phyloP scores from a whole-genome alignment of 2,329 filamentous ascomycete species.

The Ophiocordyceps australis region DNA sequence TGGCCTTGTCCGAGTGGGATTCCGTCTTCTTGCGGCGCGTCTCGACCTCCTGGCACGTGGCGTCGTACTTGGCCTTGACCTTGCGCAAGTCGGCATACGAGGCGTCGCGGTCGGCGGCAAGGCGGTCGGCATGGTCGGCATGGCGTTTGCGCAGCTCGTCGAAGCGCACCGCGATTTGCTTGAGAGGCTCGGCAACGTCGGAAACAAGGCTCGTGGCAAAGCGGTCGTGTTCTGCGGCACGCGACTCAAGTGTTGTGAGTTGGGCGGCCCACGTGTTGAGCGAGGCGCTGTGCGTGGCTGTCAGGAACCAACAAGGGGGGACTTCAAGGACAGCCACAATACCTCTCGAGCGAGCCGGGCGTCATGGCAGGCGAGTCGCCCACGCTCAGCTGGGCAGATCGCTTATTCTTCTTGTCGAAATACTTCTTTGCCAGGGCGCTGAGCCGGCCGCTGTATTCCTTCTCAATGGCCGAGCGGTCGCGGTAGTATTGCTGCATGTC shows the following conservation, averaged over 20 bases:
- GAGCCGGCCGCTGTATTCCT: slow-evolving; percentile 87
- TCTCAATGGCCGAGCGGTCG: slow-evolving; percentile 84
- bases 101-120: slow-evolving; percentile 75
- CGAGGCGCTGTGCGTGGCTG: slow-evolving; percentile 45
- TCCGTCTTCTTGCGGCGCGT: slow-evolving; percentile 89
- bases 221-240: slow-evolving; percentile 76
- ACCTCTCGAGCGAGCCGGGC: slow-evolving; percentile 86
- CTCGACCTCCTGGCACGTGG: slow-evolving; percentile 86
- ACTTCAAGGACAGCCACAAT: slow-evolving; percentile 3
- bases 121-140: slow-evolving; percentile 68
- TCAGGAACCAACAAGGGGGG: slow-evolving; percentile 6
- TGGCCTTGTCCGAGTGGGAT: slow-evolving; percentile 81
- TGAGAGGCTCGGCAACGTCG: slow-evolving; percentile 75
- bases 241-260: slow-evolving; percentile 71
- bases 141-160: slow-evolving; percentile 90
- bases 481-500: slow-evolving; percentile 97
- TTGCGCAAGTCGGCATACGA: slow-evolving; percentile 79
- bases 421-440: slow-evolving; percentile 84
- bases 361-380: slow-evolving; percentile 88
- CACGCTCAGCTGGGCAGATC: slow-evolving; percentile 73
- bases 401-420: slow-evolving; percentile 90
- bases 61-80: slow-evolving; percentile 83
- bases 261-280: slow-evolving; percentile 95
- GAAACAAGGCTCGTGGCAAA: slow-evolving; percentile 62
- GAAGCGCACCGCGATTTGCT: slow-evolving; percentile 53